Percentiles rank a stretch among this genome's conserved stretches.
Conservation (phyloP, 345 rosid genomes). For the Crucihimalaya himalaica region DNA sequence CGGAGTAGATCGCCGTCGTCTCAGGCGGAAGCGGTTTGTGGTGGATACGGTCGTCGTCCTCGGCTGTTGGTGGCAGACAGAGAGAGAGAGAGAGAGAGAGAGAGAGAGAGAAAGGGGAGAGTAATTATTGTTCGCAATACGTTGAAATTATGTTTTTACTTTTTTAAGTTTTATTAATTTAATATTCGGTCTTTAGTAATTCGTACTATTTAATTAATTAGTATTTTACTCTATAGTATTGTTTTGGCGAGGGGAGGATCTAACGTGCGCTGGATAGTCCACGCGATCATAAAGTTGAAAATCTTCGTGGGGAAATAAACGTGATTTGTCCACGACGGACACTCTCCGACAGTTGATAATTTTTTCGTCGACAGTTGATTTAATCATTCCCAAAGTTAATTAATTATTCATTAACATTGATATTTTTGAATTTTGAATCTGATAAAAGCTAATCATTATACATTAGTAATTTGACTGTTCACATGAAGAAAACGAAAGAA, state of each 20-base stretch:
- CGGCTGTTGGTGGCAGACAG: conserved; percentile 39
- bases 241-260: conserved; percentile 23
- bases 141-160: conserved; percentile 25
- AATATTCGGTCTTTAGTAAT: conserved; percentile 17
- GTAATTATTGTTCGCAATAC: conserved; percentile 36
- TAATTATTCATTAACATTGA: conserved; percentile 2
- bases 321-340: conserved; percentile 26
- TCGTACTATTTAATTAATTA: not conserved
- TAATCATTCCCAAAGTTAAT: not conserved
- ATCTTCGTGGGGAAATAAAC: conserved; percentile 28
- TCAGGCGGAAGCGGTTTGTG: conserved; percentile 27
- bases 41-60: conserved; percentile 45
- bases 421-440: conserved; percentile 34
- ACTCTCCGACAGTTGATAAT: not conserved
- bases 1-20: conserved; percentile 34
- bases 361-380: not conserved
- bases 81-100: conserved; percentile 28
- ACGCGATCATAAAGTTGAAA: conserved; percentile 26
- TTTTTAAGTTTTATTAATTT: conserved; percentile 5
- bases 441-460: not conserved
- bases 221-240: not conserved
- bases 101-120: conserved; percentile 26
- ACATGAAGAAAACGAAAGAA: not conserved
- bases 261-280: conserved; percentile 43
- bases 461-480: conserved; percentile 2